Percentiles rank a stretch among this genome's conserved stretches.
Conservation (phyloP, 371 early-diverging fungal genomes). For the Actinomortierella wolfii region DNA sequence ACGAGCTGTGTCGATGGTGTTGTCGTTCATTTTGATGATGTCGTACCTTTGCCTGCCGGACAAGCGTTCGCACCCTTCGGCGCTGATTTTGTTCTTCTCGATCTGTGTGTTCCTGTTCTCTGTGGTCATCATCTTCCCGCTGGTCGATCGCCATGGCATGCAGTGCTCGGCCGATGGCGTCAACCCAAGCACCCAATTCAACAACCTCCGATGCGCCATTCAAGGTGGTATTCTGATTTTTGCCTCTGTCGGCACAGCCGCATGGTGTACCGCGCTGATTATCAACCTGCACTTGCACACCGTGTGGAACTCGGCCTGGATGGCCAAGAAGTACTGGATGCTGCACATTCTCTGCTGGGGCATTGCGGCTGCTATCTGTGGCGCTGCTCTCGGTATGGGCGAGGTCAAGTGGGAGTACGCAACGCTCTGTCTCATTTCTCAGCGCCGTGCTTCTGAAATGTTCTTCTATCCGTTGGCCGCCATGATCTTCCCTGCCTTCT, state of each 20-base stretch:
- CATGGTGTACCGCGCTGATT: conserved; percentile 68
- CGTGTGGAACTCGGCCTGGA: conserved; percentile 66
- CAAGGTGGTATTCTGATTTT: conserved; percentile 66
- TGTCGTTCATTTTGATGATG: conserved; percentile 56
- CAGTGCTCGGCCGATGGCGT: conserved; percentile 57
- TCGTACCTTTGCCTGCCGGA: conserved; percentile 64
- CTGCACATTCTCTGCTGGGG: conserved; percentile 68
- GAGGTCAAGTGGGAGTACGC: conserved; percentile 65
- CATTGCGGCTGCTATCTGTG: conserved; percentile 54
- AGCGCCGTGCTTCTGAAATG: conserved; percentile 53
- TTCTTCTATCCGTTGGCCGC: conserved; percentile 69
- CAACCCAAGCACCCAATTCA: conserved; percentile 54
- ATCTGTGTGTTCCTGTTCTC: conserved; percentile 61
- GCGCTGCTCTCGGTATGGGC: conserved; percentile 51
- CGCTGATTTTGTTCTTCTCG: conserved; percentile 66
- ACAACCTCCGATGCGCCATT: conserved; percentile 64
- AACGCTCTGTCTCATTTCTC: conserved; percentile 59
- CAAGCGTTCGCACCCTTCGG: conserved; percentile 67
- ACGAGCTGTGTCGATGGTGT: conserved; percentile 56
- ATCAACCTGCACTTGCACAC: conserved; percentile 71
- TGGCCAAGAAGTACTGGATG: conserved; percentile 56
- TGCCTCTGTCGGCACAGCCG: conserved; percentile 58
- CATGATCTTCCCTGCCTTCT: conserved; percentile 60
- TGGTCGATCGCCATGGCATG: conserved; percentile 56
- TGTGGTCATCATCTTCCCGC: conserved; percentile 56